Conservation (phyloP, 208 protist genomes). For the Lotmaria passim region DNA sequence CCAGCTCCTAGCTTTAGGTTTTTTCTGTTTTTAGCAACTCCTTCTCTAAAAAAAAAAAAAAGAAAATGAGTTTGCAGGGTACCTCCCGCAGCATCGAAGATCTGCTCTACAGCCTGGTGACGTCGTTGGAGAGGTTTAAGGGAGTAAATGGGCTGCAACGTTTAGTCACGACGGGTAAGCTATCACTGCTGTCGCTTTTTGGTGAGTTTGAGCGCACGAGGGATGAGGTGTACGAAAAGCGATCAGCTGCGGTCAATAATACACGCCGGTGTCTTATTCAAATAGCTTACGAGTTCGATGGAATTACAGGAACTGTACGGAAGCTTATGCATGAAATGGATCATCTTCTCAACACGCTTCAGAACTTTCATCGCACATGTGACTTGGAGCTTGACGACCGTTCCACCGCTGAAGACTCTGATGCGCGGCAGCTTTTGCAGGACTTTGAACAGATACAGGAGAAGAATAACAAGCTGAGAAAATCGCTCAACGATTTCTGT, state of each 20-base stretch:
- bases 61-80: constrained; percentile 34
- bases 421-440: constrained; percentile 18
- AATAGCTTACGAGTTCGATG: constrained; percentile 52
- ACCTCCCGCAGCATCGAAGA: constrained; percentile 40
- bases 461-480: constrained; percentile 36
- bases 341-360: constrained; percentile 38
- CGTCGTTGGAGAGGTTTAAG: constrained; percentile 55
- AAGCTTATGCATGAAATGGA: constrained; percentile 43
- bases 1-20: background rate
- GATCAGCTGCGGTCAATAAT: constrained; percentile 39
- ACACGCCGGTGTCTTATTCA: constrained; percentile 52
- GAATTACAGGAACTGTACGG: constrained; percentile 20
- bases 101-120: constrained; percentile 43
- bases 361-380: constrained; percentile 59
- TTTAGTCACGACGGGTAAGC: constrained; percentile 44
- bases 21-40: background rate
- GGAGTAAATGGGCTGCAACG: constrained; percentile 42
- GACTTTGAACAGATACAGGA: constrained; percentile 39
- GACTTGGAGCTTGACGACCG: constrained; percentile 49
- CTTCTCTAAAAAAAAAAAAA: background rate
- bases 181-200: constrained; percentile 61
- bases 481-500: constrained; percentile 37
- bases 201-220: constrained; percentile 63
- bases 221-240: constrained; percentile 56
- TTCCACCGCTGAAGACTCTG: constrained; percentile 13